Percentiles rank a stretch among this genome's conserved stretches.
These are phyloP conservation scores for Trichophyton mentagrophytes DNA, from an alignment of 2,329 filamentous ascomycete genomes.

Conservation along the genomic window DNA sequence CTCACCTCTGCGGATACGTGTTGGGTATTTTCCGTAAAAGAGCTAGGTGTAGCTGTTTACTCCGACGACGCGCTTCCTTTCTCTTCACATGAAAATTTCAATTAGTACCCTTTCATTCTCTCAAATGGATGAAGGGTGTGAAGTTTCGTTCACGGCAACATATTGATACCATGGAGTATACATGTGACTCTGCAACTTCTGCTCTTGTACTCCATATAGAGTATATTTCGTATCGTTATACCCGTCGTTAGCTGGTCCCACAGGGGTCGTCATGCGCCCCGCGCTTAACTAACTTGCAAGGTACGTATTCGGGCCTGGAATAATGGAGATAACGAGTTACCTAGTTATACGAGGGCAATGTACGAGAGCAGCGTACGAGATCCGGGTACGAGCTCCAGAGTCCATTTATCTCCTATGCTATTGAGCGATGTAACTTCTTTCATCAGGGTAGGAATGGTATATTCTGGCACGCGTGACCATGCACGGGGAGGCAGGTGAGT, in stretches of 20 bases:
- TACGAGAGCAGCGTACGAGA: background rate
- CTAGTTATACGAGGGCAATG: background rate
- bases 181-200: too few species aligned
- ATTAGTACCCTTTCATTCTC: too few species aligned
- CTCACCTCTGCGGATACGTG: too few species aligned
- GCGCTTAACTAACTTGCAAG: background rate
- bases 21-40: too few species aligned
- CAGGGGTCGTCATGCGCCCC: background rate
- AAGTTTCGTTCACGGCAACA: too few species aligned
- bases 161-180: too few species aligned
- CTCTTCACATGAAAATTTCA: too few species aligned
- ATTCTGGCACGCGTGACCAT: background rate
- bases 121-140: too few species aligned
- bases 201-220: too few species aligned
- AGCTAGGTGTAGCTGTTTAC: too few species aligned
- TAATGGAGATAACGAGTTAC: background rate
- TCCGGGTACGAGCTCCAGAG: background rate
- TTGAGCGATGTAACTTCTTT: background rate
- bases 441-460: background rate
- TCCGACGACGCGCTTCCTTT: too few species aligned
- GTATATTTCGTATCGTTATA: background rate
- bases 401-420: background rate
- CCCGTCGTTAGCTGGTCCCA: background rate
- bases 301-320: background rate
- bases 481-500: background rate